A percentile compares a stretch with the other conserved stretches of the same genome.
Evolutionary conservation across 768 basidiomycete species (phyloP).

Genomic region (Galerina marginata): DNA sequence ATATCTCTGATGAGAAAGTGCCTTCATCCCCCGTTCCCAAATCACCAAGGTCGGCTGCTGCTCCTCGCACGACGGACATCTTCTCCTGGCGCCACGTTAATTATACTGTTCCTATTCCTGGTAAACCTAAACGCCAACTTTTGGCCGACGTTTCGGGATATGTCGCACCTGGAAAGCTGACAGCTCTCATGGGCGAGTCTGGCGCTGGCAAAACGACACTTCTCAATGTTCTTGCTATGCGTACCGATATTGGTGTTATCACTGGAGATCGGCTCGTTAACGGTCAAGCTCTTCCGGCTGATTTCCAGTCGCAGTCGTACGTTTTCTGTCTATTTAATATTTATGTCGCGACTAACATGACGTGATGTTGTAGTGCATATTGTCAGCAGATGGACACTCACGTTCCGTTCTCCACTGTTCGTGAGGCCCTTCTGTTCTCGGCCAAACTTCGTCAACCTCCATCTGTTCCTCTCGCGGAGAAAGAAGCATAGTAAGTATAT

Average conservation of each 20-base stretch:
- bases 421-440: constrained; percentile 83
- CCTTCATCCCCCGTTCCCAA: constrained; percentile 24
- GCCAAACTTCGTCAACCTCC: constrained; percentile 81
- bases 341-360: background rate
- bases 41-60: background rate
- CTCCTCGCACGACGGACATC: constrained; percentile 50
- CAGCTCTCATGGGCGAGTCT: constrained; percentile 75
- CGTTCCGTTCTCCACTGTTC: constrained; percentile 75
- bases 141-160: constrained; percentile 79
- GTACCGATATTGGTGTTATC: constrained; percentile 52
- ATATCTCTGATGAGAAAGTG: constrained; percentile 16
- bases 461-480: constrained; percentile 69
- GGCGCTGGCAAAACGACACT: constrained; percentile 63
- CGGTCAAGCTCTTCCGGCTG: constrained; percentile 53
- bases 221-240: constrained; percentile 61
- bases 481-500: constrained; percentile 75
- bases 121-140: constrained; percentile 51
- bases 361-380: constrained; percentile 55
- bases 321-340: constrained; percentile 5
- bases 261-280: constrained; percentile 61
- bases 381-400: constrained; percentile 89
- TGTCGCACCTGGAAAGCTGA: constrained; percentile 82
- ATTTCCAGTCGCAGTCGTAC: constrained; percentile 69
- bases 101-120: constrained; percentile 68
- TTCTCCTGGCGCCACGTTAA: constrained; percentile 84